Conservation (phyloP, 2,329 filamentous ascomycete species). For the Paecilomyces sp. region DNA sequence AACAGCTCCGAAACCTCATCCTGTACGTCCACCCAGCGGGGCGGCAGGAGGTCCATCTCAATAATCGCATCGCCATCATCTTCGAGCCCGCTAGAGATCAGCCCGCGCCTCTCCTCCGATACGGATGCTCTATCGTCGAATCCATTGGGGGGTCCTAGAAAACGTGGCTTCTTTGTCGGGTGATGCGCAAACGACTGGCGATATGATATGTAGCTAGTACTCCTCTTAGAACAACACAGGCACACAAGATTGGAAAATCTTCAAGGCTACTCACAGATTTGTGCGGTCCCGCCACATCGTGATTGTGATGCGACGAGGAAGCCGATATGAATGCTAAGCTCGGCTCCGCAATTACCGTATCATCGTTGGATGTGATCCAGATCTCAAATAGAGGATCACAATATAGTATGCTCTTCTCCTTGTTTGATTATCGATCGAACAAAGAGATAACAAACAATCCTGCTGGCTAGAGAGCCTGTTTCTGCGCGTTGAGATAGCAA, state of each 20-base stretch:
- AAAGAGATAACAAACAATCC: background rate
- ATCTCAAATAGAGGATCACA: background rate
- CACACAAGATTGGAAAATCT: background rate
- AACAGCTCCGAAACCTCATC: conserved; percentile 87
- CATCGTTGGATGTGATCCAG: background rate
- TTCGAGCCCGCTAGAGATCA: conserved; percentile 66
- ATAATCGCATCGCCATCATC: conserved; percentile 93
- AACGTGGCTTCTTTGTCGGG: conserved; percentile 75
- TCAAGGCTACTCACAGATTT: conserved; percentile 66
- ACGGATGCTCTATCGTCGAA: conserved; percentile 54
- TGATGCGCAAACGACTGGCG: conserved; percentile 97
- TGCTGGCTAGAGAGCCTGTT: background rate
- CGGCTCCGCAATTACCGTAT: conserved; percentile 1
- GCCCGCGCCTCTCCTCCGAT: conserved; percentile 66
- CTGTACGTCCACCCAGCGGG: conserved; percentile 90
- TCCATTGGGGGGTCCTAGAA: conserved; percentile 53
- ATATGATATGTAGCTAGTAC: conserved; percentile 85
- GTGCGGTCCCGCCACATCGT: conserved; percentile 99
- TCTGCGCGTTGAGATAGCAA: background rate
- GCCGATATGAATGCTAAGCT: background rate
- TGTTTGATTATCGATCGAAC: background rate
- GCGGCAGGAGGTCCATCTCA: conserved; percentile 94
- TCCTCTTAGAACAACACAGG: background rate
- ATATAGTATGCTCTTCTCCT: background rate
- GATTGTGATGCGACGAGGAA: conserved; percentile 37